These are phyloP conservation scores for Paspalum vaginatum DNA, from an alignment of 176 grass and related monocot genomes.

Conservation along the genomic window DNA sequence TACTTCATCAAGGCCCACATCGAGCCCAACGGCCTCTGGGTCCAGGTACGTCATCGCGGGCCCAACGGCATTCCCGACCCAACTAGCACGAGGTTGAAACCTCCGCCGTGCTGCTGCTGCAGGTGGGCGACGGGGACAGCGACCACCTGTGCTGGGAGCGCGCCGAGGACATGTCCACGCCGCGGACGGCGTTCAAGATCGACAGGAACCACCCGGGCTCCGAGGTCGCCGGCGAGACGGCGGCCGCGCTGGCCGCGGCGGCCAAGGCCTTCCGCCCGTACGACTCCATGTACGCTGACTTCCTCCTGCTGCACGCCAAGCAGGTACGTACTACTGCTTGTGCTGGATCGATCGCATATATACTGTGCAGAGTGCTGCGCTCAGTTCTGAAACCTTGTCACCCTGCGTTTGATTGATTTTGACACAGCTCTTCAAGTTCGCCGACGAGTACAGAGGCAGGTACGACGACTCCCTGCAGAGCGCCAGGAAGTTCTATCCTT, in stretches of 20 bases:
- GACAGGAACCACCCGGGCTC: constrained; percentile 63
- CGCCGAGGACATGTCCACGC: constrained; percentile 89
- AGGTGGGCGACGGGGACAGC: constrained; percentile 95
- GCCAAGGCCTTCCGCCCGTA: constrained; percentile 71
- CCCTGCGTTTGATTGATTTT: neutral
- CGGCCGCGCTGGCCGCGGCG: constrained; percentile 74
- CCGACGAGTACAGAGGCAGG: constrained; percentile 74
- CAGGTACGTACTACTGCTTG: constrained; percentile 43
- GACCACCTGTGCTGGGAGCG: constrained; percentile 98
- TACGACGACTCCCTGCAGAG: constrained; percentile 64
- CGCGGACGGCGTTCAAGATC: constrained; percentile 75
- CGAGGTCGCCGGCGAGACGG: constrained; percentile 74
- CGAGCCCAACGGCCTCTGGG: constrained; percentile 74
- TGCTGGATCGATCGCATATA: too few species aligned
- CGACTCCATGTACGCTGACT: constrained; percentile 72
- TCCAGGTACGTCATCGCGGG: constrained; percentile 46
- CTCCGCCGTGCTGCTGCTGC: neutral
- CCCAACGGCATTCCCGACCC: neutral
- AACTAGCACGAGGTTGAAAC: too few species aligned
- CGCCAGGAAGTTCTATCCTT: constrained; percentile 94
- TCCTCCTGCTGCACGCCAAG: constrained; percentile 78
- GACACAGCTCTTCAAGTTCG: constrained; percentile 77
- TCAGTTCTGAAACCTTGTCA: neutral
- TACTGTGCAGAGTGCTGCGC: neutral
- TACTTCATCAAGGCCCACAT: constrained; percentile 93